These are phyloP conservation scores for Dioscorea dumetorum DNA, from an alignment of 106 monocot genomes.

Conservation along the genomic window DNA sequence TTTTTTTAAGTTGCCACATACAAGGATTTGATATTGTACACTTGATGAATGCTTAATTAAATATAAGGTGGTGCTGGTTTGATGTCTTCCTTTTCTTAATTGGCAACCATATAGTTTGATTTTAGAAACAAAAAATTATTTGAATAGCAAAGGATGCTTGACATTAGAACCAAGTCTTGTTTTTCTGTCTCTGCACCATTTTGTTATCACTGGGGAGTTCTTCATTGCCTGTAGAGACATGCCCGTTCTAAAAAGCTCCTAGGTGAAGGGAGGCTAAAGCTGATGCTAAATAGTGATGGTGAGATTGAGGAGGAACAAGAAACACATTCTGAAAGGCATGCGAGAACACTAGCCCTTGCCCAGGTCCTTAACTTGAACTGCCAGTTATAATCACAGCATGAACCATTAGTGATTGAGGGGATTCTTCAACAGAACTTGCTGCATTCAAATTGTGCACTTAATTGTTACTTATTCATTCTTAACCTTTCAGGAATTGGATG, in stretches of 20 bases:
- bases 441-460: too few species aligned
- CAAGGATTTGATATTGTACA: too few species aligned
- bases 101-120: not conserved
- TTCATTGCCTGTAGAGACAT: constrained; percentile 45
- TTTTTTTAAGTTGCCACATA: not conserved
- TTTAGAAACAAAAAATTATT: not conserved
- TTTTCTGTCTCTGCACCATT: too few species aligned
- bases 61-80: too few species aligned
- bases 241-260: constrained; percentile 74
- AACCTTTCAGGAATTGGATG: constrained; percentile 35
- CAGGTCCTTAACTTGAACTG: constrained; percentile 26
- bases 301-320: constrained; percentile 93
- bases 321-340: constrained; percentile 93
- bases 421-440: too few species aligned
- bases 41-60: too few species aligned
- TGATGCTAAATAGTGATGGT: constrained; percentile 87
- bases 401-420: too few species aligned
- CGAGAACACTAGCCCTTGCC: constrained; percentile 67
- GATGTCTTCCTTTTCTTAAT: not conserved
- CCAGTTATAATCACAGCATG: too few species aligned
- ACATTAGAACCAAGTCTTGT: too few species aligned
- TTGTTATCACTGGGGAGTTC: not conserved
- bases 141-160: too few species aligned
- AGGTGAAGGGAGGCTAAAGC: constrained; percentile 64
- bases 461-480: not conserved